These are phyloP conservation scores for Suhomyces kunorum DNA, from an alignment of 1,139 yeast species.

Conservation along the genomic window DNA sequence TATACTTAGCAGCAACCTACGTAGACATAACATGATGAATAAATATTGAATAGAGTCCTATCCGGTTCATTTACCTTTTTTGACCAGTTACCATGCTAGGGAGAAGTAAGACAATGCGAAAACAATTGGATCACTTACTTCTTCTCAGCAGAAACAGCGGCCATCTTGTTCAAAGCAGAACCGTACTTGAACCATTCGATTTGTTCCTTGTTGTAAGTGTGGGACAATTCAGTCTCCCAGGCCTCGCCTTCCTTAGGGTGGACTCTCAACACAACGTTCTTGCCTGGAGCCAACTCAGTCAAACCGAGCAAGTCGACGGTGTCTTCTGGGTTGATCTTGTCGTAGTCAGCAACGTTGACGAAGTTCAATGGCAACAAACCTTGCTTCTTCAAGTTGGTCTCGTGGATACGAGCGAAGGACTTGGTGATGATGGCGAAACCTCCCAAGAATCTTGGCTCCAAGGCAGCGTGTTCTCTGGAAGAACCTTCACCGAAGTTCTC, in stretches of 20 bases:
- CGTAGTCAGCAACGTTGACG: conserved; percentile 85
- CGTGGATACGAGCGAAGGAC: conserved; percentile 94
- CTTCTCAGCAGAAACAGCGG: conserved; percentile 39
- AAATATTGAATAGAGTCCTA: conserved; percentile 11
- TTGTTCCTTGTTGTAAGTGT: conserved; percentile 95
- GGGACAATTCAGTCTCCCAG: conserved; percentile 89
- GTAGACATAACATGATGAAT: conserved; percentile 12
- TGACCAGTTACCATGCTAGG: conserved; percentile 7
- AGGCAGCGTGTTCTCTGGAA: conserved; percentile 99
- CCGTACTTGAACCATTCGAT: conserved; percentile 99
- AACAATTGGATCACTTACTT: conserved; percentile 5
- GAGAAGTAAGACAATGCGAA: conserved; percentile 1
- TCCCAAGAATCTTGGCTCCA: conserved; percentile 99
- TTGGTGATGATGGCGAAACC: conserved; percentile 96
- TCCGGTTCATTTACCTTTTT: conserved; percentile 10
- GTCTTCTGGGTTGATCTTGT: conserved; percentile 89
- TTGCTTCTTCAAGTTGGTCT: conserved; percentile 40
- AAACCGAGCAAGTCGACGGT: conserved; percentile 86
- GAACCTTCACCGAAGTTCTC: conserved; percentile 99
- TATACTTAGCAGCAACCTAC: conserved; percentile 7
- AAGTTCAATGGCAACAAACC: conserved; percentile 89
- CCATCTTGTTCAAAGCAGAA: conserved; percentile 98
- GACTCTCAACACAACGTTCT: conserved; percentile 81
- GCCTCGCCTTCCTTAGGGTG: conserved; percentile 83
- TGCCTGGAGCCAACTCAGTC: conserved; percentile 88